phyloP scores from a whole-genome alignment of 805 yeast species.

The Yarrowia sp. region DNA sequence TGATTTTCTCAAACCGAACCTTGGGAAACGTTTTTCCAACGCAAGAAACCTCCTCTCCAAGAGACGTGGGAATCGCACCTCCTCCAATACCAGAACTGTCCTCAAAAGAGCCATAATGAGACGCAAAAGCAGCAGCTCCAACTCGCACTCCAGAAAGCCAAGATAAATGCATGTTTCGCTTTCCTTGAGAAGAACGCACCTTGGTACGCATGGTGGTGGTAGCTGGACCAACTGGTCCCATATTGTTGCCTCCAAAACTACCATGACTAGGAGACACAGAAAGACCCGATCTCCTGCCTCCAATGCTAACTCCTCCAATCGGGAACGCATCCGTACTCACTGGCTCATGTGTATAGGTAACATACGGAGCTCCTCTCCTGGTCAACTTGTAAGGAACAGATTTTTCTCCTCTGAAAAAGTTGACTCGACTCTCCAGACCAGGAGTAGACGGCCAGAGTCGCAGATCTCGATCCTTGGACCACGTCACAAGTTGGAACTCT shows the following conservation, averaged over 20 bases:
- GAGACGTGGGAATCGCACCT: conserved; percentile 47
- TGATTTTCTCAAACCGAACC: conserved; percentile 77
- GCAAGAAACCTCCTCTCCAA: conserved; percentile 87
- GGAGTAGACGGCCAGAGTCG: conserved; percentile 72
- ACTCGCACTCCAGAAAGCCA: conserved; percentile 94
- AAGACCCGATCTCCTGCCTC: conserved; percentile 14
- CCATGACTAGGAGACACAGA: background rate
- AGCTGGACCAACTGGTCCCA: background rate
- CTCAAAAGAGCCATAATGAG: conserved; percentile 26
- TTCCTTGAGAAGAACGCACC: conserved; percentile 5
- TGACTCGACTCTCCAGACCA: conserved; percentile 46
- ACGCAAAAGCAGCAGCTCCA: conserved; percentile 34
- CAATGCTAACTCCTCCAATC: background rate
- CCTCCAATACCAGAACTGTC: conserved; percentile 3
- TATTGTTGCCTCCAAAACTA: background rate
- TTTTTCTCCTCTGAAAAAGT: conserved; percentile 40
- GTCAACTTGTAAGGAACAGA: conserved; percentile 42
- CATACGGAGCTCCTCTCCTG: conserved; percentile 44
- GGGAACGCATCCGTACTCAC: conserved; percentile 6
- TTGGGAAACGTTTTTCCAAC: conserved; percentile 89
- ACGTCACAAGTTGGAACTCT: conserved; percentile 87
- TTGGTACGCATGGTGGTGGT: background rate
- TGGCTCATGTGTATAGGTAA: conserved; percentile 55
- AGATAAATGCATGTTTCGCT: conserved; percentile 50
- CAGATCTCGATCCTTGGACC: conserved; percentile 87